A percentile compares a stretch with the other conserved stretches of the same genome.
These are phyloP conservation scores for Blastobotrys proliferans DNA, from an alignment of 1,139 yeast species.

Conservation along the genomic window DNA sequence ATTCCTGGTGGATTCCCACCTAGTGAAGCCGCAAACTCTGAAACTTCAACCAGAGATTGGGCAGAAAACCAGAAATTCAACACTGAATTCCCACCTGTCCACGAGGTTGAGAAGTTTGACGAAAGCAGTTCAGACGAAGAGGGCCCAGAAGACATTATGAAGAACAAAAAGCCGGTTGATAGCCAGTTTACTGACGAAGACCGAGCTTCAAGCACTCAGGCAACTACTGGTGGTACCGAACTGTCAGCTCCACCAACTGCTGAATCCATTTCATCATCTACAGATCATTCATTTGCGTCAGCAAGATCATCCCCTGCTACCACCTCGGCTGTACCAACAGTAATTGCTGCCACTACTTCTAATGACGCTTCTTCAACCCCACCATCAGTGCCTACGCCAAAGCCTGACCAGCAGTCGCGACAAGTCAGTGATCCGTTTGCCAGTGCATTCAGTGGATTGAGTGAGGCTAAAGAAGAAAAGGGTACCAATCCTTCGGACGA, in stretches of 20 bases:
- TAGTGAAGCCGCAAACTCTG: constrained; percentile 8
- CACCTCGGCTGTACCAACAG: constrained; percentile 12
- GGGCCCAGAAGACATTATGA: constrained; percentile 33
- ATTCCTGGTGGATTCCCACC: constrained; percentile 16
- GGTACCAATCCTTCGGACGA: constrained; percentile 14
- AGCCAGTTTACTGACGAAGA: not conserved
- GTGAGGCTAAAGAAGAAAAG: constrained; percentile 26
- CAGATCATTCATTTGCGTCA: constrained; percentile 17
- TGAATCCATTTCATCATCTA: constrained; percentile 9
- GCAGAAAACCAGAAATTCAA: constrained; percentile 18
- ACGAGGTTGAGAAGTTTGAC: constrained; percentile 59
- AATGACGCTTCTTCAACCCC: constrained; percentile 11
- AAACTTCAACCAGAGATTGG: constrained; percentile 14
- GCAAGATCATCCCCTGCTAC: constrained; percentile 30
- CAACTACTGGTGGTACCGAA: constrained; percentile 20
- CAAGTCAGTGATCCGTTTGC: constrained; percentile 24
- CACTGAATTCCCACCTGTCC: constrained; percentile 69
- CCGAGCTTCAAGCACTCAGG: constrained; percentile 6
- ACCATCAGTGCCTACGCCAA: constrained; percentile 10
- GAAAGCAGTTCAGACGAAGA: constrained; percentile 44
- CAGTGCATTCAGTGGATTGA: constrained; percentile 27
- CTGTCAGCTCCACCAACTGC: constrained; percentile 22
- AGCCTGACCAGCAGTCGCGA: not conserved
- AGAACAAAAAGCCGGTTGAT: constrained; percentile 14
- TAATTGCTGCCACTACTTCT: constrained; percentile 3